phyloP scores from a whole-genome alignment of 768 basidiomycete genomes.

The Suillus luteus region DNA sequence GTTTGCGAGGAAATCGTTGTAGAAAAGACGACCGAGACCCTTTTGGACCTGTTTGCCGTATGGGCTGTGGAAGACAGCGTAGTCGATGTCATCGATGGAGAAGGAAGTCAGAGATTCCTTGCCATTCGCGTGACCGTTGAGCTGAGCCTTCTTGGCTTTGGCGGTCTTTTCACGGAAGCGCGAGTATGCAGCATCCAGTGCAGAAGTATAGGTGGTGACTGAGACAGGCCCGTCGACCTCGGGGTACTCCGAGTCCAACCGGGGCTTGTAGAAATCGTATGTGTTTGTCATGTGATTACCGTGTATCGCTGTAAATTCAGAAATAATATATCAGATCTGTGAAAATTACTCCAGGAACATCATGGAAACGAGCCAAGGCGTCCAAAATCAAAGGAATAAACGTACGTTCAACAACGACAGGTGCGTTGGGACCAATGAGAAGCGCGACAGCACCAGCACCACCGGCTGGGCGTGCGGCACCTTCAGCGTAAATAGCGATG shows the following conservation, averaged over 20 bases:
- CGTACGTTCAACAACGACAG: conserved; percentile 93
- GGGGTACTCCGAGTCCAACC: conserved; percentile 92
- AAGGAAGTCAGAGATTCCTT: conserved; percentile 53
- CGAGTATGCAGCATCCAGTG: conserved; percentile 87
- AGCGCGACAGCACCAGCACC: conserved; percentile 96
- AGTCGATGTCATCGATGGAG: conserved; percentile 85
- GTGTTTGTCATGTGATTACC: conserved; percentile 97
- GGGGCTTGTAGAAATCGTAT: conserved; percentile 99
- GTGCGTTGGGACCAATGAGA: conserved; percentile 95
- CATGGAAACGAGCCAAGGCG: conserved; percentile 34
- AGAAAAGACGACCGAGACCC: conserved; percentile 89
- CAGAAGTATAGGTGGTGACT: conserved; percentile 91
- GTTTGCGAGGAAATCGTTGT: conserved; percentile 87
- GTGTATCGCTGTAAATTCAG: conserved; percentile 70
- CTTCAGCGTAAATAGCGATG: conserved; percentile 98
- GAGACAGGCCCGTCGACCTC: conserved; percentile 97
- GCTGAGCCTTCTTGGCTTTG: conserved; percentile 54
- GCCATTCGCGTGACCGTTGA: conserved; percentile 37
- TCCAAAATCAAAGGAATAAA: conserved; percentile 42
- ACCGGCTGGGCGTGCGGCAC: conserved; percentile 91
- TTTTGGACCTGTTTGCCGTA: conserved; percentile 99
- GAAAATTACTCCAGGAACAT: conserved; percentile 9
- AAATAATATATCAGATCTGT: conserved; percentile 8
- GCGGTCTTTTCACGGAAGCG: conserved; percentile 82
- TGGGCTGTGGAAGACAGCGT: conserved; percentile 93